Conservation (phyloP, 164 flowering plant genomes). For the Santalum album region DNA sequence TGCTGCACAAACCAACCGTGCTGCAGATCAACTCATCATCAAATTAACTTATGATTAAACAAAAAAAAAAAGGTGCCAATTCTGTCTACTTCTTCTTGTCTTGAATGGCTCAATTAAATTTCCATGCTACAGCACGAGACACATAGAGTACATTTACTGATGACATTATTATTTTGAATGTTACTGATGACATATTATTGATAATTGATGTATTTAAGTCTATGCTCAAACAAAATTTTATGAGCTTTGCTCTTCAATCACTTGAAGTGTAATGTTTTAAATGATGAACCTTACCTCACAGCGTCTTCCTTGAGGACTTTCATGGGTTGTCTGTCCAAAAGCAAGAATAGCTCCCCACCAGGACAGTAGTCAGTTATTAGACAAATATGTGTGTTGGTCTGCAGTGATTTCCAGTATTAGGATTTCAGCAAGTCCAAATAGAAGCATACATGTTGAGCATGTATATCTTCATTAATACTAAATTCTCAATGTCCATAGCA, state of each 20-base stretch:
- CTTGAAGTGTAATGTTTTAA: neutral
- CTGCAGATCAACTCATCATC: too few species aligned
- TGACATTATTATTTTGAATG: too few species aligned
- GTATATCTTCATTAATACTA: neutral
- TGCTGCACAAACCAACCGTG: too few species aligned
- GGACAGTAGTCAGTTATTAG: slow-evolving; percentile 88
- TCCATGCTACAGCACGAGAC: too few species aligned
- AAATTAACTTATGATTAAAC: too few species aligned
- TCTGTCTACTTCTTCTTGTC: too few species aligned
- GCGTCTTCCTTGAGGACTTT: slow-evolving; percentile 95
- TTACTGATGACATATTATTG: too few species aligned
- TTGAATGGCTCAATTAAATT: too few species aligned
- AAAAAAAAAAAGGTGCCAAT: too few species aligned
- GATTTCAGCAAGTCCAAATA: neutral
- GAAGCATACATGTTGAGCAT: slow-evolving; percentile 2
- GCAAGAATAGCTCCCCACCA: slow-evolving; percentile 95
- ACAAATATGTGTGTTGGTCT: slow-evolving; percentile 92
- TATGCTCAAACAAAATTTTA: neutral
- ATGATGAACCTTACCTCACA: slow-evolving; percentile 49
- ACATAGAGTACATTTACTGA: too few species aligned
- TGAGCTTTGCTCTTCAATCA: neutral
- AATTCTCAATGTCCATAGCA: neutral
- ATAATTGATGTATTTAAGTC: too few species aligned
- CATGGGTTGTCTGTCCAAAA: slow-evolving; percentile 75
- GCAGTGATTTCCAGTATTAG: slow-evolving; percentile 18